Base-by-base conservation (phyloP, 768 basidiomycete genomes). In the Boletus barrowsii region DNA sequence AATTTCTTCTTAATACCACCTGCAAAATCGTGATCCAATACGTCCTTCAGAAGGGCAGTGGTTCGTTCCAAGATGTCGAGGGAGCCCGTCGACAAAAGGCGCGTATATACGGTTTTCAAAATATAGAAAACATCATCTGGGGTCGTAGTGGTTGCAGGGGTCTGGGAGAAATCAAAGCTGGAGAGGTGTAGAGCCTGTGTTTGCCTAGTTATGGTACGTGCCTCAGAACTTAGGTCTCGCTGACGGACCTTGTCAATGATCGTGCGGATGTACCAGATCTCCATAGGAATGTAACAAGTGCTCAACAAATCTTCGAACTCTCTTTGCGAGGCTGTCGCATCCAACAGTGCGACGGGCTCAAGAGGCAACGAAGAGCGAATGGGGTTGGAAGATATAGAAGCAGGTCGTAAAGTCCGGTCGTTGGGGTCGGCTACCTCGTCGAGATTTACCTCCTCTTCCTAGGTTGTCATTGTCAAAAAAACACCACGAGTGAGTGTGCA, bases 111-210 rank as follows among this genome's bases (percentile, higher is more conserved):
- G 8, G 84, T 78, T 70, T 97, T 98, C 55, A 98, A 76, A 53
- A 99, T 87, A 72, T 97, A 99, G 73, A 98, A 99, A 2, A 88
- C 89, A 61, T 98, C 97, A 68, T 99, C 97, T 0, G 92, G 91
- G 0, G 83, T 84, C 0, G 90, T 93, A 0, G 88, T 90, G 2
- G 77, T 82, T 11, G 79, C 75, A 47, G 81, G 91, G 39, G 62
- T 73, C 53, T 87, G 80, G 2, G 85, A 79, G 8, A 78, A 66
- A 64, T 98, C 93, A 3, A 83, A 78, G 14, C 76, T 83, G 24
- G 96, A 91, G 41, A 97, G 76, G 24, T 86, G 84, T 64, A 96
- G 93, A 2, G 96, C 96, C 94, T 98, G 60, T 11, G 32, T 45
- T 33, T 30, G 15, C 48, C 49, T 26, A 37, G 42, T 54, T 48